A percentile compares a stretch with the other conserved stretches of the same genome.
Evolutionary conservation across 1,284 basidiomycete species (phyloP).

Genomic region (Tremellales sp.): DNA sequence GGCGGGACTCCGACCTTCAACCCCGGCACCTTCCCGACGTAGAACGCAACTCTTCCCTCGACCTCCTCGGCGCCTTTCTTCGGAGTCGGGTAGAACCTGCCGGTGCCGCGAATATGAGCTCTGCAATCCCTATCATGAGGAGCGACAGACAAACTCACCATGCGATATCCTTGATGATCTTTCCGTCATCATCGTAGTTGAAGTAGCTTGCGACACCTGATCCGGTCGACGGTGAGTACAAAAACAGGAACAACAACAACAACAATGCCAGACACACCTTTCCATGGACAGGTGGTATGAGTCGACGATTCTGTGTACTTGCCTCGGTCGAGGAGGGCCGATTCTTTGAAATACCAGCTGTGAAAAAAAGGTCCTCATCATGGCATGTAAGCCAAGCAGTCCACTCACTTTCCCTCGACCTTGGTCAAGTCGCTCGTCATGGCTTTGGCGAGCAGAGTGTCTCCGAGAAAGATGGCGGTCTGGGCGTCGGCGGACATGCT

Average conservation of each 20-base stretch:
- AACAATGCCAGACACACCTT: constrained; percentile 30
- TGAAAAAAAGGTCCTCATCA: neutral
- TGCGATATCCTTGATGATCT: constrained; percentile 39
- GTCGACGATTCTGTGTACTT: constrained; percentile 33
- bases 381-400: neutral
- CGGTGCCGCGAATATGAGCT: no score
- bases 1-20: constrained; percentile 35
- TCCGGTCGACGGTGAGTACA: no score
- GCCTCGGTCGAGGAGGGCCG: constrained; percentile 30
- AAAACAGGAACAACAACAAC: no score
- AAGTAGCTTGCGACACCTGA: constrained; percentile 38
- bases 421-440: constrained; percentile 30
- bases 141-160: constrained; percentile 23
- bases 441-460: constrained; percentile 34
- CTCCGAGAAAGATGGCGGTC: constrained; percentile 31
- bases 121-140: neutral
- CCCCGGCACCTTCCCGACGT: constrained; percentile 28
- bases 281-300: constrained; percentile 38
- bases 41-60: constrained; percentile 39
- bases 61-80: constrained; percentile 37
- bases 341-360: constrained; percentile 43
- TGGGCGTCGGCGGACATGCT: constrained; percentile 35
- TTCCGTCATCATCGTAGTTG: constrained; percentile 37
- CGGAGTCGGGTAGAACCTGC: constrained; percentile 40
- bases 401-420: constrained; percentile 42